These are phyloP conservation scores for Suhomyces wounanorum DNA, from an alignment of 1,139 yeast genomes.

Conservation along the genomic window DNA sequence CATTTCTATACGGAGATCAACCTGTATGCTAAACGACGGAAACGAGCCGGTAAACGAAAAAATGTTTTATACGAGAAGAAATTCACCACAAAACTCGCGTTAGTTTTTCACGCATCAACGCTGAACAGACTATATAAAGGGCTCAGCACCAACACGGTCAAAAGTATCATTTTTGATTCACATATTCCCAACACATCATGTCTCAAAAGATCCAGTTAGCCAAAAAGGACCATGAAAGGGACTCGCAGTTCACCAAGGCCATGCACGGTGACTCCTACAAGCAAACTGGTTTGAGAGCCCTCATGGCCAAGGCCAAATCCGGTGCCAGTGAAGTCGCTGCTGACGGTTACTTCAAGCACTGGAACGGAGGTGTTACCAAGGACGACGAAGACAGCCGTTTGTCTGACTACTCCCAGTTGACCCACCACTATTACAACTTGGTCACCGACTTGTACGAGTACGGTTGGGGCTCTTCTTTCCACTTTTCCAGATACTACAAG, in stretches of 20 bases:
- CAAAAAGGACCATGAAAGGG: constrained; percentile 48
- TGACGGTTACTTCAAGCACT: constrained; percentile 91
- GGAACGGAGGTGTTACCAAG: constrained; percentile 88
- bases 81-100: constrained; percentile 14
- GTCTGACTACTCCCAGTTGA: constrained; percentile 82
- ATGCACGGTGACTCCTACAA: constrained; percentile 78
- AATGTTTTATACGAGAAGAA: background rate
- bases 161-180: background rate
- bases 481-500: constrained; percentile 87
- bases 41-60: background rate
- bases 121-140: constrained; percentile 6
- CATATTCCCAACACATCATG: constrained; percentile 6
- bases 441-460: constrained; percentile 96
- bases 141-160: background rate
- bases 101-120: constrained; percentile 3
- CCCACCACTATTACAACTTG: constrained; percentile 94
- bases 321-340: constrained; percentile 83
- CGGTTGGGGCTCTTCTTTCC: constrained; percentile 99
- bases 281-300: constrained; percentile 73
- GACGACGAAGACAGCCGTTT: constrained; percentile 75
- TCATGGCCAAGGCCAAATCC: constrained; percentile 68
- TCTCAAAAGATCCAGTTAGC: constrained; percentile 22
- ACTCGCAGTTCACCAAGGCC: constrained; percentile 74
- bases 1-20: constrained; percentile 6
- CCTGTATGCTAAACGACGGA: background rate